Conservation (phyloP, 345 rosid species). For the Lumnitzera racemosa region DNA sequence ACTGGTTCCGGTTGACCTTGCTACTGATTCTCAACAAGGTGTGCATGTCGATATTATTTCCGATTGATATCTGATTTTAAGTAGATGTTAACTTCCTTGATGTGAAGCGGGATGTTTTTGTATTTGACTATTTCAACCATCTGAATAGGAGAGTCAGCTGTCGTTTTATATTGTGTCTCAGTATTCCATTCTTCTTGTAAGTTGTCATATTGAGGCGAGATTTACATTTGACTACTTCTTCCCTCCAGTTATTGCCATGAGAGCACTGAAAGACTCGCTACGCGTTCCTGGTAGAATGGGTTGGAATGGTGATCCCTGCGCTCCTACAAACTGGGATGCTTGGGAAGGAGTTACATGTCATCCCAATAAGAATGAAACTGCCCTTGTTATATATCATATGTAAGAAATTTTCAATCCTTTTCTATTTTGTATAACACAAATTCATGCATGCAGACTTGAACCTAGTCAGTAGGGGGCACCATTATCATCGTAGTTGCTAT, state of each 20-base stretch:
- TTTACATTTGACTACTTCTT: constrained; percentile 1
- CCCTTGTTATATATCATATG: constrained; percentile 85
- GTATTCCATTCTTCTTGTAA: too few relatives aligned
- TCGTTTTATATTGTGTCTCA: too few relatives aligned
- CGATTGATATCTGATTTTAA: too few relatives aligned
- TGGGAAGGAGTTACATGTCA: constrained; percentile 97
- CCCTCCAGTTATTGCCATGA: constrained; percentile 66
- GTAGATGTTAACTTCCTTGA: too few relatives aligned
- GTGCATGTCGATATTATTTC: not conserved
- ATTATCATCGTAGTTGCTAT: too few relatives aligned
- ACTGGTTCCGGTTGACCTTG: constrained; percentile 66
- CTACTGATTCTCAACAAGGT: constrained; percentile 88
- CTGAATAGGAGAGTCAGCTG: too few relatives aligned
- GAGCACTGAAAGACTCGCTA: constrained; percentile 82
- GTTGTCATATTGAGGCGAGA: not conserved
- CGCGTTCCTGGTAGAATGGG: constrained; percentile 94
- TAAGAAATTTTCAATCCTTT: constrained; percentile 33
- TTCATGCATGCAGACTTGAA: too few relatives aligned
- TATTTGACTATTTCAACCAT: too few relatives aligned
- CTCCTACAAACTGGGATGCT: constrained; percentile 95
- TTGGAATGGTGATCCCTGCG: constrained; percentile 99
- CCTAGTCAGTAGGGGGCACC: too few relatives aligned
- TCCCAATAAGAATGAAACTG: constrained; percentile 51
- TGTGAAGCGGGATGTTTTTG: too few relatives aligned
- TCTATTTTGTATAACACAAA: not conserved